Evolutionary conservation across 768 basidiomycete species (phyloP).

Genomic region (Kwoniella pini): DNA sequence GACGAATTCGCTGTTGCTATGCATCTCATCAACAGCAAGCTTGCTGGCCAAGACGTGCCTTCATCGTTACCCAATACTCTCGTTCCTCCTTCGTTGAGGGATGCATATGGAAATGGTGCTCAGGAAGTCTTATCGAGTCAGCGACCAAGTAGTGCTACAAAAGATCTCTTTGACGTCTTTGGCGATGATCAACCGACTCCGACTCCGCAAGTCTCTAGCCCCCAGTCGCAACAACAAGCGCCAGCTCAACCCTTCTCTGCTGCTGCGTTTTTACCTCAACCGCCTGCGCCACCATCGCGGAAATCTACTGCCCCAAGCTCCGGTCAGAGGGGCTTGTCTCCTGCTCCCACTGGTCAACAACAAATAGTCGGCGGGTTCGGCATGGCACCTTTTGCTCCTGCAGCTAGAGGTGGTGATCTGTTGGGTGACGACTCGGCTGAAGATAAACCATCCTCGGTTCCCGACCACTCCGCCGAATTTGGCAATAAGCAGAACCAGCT

Average conservation of each 20-base stretch:
- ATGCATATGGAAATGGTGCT: constrained; percentile 43
- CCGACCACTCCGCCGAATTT: constrained; percentile 77
- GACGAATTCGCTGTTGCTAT: constrained; percentile 96
- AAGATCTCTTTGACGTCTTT: constrained; percentile 55
- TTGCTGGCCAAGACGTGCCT: constrained; percentile 72
- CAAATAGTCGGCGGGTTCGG: constrained; percentile 34
- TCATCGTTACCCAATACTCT: constrained; percentile 68
- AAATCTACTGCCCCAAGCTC: constrained; percentile 27
- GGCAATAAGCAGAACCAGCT: constrained; percentile 85
- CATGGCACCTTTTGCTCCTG: constrained; percentile 38
- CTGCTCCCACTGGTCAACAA: constrained; percentile 38
- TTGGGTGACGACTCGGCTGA: constrained; percentile 49
- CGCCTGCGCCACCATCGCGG: constrained; percentile 19
- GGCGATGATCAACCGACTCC: constrained; percentile 35
- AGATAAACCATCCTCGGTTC: constrained; percentile 25
- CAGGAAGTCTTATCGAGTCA: constrained; percentile 39
- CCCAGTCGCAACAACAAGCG: constrained; percentile 13
- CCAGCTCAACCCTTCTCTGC: constrained; percentile 2
- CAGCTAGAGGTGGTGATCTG: constrained; percentile 30
- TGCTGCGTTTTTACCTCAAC: constrained; percentile 30
- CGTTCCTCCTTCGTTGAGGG: constrained; percentile 78
- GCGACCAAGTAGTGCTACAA: constrained; percentile 51
- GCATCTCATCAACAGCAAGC: constrained; percentile 84
- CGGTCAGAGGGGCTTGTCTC: constrained; percentile 56
- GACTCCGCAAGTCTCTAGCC: constrained; percentile 14